These are phyloP conservation scores for Whalleya microplaca DNA, from an alignment of 2,329 filamentous ascomycete species.

Conservation along the genomic window DNA sequence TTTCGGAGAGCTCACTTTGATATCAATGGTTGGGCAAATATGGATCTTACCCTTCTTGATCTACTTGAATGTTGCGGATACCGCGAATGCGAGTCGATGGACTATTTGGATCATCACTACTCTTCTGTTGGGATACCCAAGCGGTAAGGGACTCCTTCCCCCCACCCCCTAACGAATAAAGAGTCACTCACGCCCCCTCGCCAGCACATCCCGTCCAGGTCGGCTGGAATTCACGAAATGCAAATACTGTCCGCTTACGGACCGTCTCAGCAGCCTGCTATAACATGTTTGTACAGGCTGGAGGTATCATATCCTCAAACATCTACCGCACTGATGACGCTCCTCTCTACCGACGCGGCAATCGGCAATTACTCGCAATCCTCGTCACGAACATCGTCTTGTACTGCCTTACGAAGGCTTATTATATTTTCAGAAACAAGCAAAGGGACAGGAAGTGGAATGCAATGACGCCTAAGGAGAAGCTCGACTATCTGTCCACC, in stretches of 20 bases:
- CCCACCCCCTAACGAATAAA: not conserved
- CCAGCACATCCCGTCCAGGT: slow-evolving; percentile 28
- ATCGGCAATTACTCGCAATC: slow-evolving; percentile 54
- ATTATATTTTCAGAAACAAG: slow-evolving; percentile 53
- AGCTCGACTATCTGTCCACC: slow-evolving; percentile 48
- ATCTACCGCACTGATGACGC: slow-evolving; percentile 58
- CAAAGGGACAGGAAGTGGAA: slow-evolving; percentile 49
- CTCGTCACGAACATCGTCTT: slow-evolving; percentile 51
- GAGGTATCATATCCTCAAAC: slow-evolving; percentile 35
- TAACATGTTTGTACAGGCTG: slow-evolving; percentile 47
- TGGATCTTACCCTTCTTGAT: slow-evolving; percentile 66
- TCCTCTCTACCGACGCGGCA: slow-evolving; percentile 56
- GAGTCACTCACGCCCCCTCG: not conserved
- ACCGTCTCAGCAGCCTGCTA: slow-evolving; percentile 61
- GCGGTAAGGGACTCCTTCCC: slow-evolving; percentile 33
- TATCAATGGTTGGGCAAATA: slow-evolving; percentile 52
- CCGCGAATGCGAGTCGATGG: slow-evolving; percentile 45
- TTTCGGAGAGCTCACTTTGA: slow-evolving; percentile 52
- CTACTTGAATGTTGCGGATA: slow-evolving; percentile 48
- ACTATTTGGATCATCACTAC: slow-evolving; percentile 46
- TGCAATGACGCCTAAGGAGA: slow-evolving; percentile 49
- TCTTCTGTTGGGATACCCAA: slow-evolving; percentile 46
- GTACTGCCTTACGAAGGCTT: slow-evolving; percentile 52
- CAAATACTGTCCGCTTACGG: slow-evolving; percentile 58
- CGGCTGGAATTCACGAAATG: slow-evolving; percentile 50